Conservation (phyloP, 805 yeast genomes). For the Barnettozyma vustinii region DNA sequence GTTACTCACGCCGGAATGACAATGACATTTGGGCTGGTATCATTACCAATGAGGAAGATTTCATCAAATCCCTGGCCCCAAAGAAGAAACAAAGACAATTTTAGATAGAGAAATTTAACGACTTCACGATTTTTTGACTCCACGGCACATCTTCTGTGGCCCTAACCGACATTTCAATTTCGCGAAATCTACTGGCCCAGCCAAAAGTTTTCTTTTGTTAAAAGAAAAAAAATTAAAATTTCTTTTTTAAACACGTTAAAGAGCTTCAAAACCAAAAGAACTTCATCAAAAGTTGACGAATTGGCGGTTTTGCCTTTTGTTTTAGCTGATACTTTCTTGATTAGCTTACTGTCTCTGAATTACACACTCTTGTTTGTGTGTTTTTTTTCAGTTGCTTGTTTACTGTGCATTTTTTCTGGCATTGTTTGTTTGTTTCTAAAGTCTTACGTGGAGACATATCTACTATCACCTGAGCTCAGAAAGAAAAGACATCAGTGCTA, state of each 20-base stretch:
- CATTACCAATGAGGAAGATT: slow-evolving; percentile 2
- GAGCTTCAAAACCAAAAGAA: not conserved
- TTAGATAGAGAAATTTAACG: not conserved
- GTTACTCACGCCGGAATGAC: not conserved
- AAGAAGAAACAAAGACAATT: slow-evolving; percentile 4
- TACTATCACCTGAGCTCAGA: not conserved
- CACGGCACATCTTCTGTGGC: not conserved
- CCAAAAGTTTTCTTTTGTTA: not conserved
- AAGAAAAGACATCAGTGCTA: not conserved
- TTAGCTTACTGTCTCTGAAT: not conserved
- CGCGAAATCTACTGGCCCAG: not conserved
- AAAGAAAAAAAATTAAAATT: too few relatives aligned
- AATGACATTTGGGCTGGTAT: slow-evolving; percentile 4
- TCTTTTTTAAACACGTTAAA: not conserved
- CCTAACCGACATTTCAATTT: not conserved
- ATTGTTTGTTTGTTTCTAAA: too few relatives aligned
- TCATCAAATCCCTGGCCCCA: slow-evolving; percentile 7
- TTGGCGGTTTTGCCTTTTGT: not conserved
- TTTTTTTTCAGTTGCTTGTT: not conserved
- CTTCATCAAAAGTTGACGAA: not conserved
- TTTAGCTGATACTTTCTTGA: not conserved
- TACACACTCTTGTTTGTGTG: not conserved
- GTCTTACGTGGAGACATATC: not conserved
- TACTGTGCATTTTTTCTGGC: not conserved
- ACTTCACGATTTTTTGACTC: not conserved